These are phyloP conservation scores for Chrysoporthe puriensis DNA, from an alignment of 2,329 filamentous ascomycete species.

Conservation along the genomic window DNA sequence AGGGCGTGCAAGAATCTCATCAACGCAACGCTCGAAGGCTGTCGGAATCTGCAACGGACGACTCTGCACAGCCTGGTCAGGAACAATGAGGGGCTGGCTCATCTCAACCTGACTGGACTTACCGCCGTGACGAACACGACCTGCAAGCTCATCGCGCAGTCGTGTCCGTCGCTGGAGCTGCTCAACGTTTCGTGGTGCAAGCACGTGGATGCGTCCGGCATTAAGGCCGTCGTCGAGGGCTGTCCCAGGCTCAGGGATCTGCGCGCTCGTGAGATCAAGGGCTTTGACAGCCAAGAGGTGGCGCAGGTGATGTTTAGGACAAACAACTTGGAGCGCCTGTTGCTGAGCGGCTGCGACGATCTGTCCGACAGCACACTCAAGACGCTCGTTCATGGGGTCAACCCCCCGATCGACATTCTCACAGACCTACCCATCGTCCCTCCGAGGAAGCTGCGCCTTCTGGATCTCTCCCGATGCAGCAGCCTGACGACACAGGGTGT, in stretches of 20 bases:
- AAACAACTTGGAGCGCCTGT: conserved; percentile 81
- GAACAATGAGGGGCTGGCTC: conserved; percentile 76
- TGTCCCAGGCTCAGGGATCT: conserved; percentile 79
- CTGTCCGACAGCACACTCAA: conserved; percentile 75
- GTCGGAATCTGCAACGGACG: conserved; percentile 77
- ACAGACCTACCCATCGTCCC: conserved; percentile 77
- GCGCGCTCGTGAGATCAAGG: conserved; percentile 77
- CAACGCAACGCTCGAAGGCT: conserved; percentile 87
- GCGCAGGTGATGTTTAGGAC: conserved; percentile 75
- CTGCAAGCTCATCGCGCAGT: conserved; percentile 82
- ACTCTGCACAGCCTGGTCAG: conserved; percentile 77
- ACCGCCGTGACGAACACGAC: conserved; percentile 79
- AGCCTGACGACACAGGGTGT: conserved; percentile 74
- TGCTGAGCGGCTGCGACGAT: conserved; percentile 79
- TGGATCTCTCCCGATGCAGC: conserved; percentile 82
- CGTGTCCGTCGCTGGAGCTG: conserved; percentile 79
- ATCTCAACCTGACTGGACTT: conserved; percentile 85
- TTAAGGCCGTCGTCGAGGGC: conserved; percentile 71
- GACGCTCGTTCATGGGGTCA: conserved; percentile 73
- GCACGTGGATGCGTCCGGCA: conserved; percentile 76
- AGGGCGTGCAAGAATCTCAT: conserved; percentile 85
- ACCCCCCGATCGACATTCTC: conserved; percentile 80
- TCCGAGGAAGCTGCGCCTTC: conserved; percentile 75
- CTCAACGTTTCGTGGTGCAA: conserved; percentile 95
- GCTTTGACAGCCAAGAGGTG: conserved; percentile 75